Base-by-base conservation (phyloP, 306 rosid genomes). In the Bauhinia variegata region DNA sequence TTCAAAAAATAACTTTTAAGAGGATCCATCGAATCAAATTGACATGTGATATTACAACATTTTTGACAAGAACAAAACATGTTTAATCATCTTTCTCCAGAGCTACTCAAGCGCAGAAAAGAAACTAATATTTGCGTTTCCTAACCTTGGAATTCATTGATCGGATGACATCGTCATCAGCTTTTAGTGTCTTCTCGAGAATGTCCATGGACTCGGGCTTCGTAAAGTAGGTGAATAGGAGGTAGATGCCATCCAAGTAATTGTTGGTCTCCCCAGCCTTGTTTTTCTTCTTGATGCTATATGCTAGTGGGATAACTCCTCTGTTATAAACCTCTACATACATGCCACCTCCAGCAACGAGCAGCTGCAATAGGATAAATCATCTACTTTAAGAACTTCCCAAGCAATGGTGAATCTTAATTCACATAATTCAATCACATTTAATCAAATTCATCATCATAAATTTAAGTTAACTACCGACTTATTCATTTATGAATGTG, bases 321-420 rank as follows among this genome's bases (percentile, higher is more conserved):
- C 95, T 85, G 83, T 93, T 84, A 78, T 85, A 90, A 17, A 90
- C 97, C 88, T 90, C 99, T 11, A 90, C 78, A 74, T 93, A 93
- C 99, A 93, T 93, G 68, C 96, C 98, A 47, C 98, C 98, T 56
- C 99, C 97, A 66, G 99, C 95, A 78, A 93, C 96, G 68, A 93
- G 99, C 80, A 95, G 74, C 99, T 95, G 88, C 81, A 80, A 74
- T n/a, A n/a, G n/a, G n/a, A 43, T 34, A n/a, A 4, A 65, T 54
- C 69, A 0, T 57, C 4, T 6, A 3, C 6, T 2, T 38, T 19
- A 60, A n/a, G n/a, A n/a, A 11, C 7, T 39, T 13, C 17, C 50
- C 19, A 52, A 33, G 33, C 12, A 38, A 3, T 39, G 5, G n/a
- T n/a, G n/a, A 79, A 56, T 18, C 32, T 34, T 38, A 43, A 65